Evolutionary conservation across 2,329 filamentous ascomycete species (phyloP), one percentile per base, ranked within the genome.

Genomic region (Verticillium alfalfae): DNA sequence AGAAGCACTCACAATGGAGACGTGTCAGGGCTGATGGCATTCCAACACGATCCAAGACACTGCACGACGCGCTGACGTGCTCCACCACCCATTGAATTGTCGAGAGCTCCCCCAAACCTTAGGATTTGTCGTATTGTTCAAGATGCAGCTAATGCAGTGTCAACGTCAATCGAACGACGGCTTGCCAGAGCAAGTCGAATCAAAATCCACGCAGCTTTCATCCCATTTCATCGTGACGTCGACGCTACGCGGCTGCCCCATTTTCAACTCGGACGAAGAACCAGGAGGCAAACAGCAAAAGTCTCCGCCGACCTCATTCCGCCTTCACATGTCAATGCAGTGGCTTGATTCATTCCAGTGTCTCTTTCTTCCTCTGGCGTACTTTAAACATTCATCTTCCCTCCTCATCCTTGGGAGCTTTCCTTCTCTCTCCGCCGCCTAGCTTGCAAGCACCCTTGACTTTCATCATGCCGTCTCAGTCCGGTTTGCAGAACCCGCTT

Each of bases 401-500:
- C 39, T n/a, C 18, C 18, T 26, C 12, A 18, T 2, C n/a, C 2
- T 10, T 3, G 7, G 3, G 5, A 13, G 13, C 7, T 8, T 26
- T 18, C 5, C 7, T 22, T 18, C 2, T 22, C 45, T 49, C 18
- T 49, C 9, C 39, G 18, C n/a, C 18, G 12, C 18, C 18, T 18
- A 12, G 12, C 18, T 10, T 10, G 5, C n/a, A 37, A 6, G 13
- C 9, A 37, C 36, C 2, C 2, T 10, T 8, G 13, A 18, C 18
- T 18, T 13, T 38, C 52, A 63, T 49, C 54, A 79, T 79, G 77
- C 55, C 68, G 31, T 72, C 72, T 8, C 61, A 68, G 34, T 68
- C 71, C 12, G 60, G 68, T 7, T 57, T 77, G 1, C 67, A 76
- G 63, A 79, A 79, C 67, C 75, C 77, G 22, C 58, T 82, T 36